phyloP scores from a whole-genome alignment of 306 rosid genomes.

The peach (Prunus persica) region Prunus_persica_NCBIv2 NC_034010.1:17905001-17905500 shows the following conservation, averaged over 20 bases:
- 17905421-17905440: neutral
- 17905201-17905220: neutral
- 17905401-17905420: conserved; percentile 33
- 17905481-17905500: conserved; percentile 62
- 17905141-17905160: too few species aligned
- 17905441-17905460: conserved; percentile 21
- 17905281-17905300: conserved; percentile 12
- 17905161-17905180: too few species aligned
- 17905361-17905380: conserved; percentile 71
- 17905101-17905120: too few species aligned
- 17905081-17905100: neutral
- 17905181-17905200: too few species aligned
- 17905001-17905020: neutral
- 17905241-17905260: too few species aligned
- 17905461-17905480: conserved; percentile 69
- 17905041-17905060: neutral
- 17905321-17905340: conserved; percentile 71
- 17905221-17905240: neutral
- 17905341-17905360: conserved; percentile 90
- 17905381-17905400: conserved; percentile 77
- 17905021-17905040: neutral
- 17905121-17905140: too few species aligned
- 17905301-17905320: conserved; percentile 62
- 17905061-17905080: neutral
- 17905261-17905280: neutral